These are phyloP conservation scores for Phytophthora capsici DNA, from an alignment of 352 stramenopile genomes.

Conservation along the genomic window DNA sequence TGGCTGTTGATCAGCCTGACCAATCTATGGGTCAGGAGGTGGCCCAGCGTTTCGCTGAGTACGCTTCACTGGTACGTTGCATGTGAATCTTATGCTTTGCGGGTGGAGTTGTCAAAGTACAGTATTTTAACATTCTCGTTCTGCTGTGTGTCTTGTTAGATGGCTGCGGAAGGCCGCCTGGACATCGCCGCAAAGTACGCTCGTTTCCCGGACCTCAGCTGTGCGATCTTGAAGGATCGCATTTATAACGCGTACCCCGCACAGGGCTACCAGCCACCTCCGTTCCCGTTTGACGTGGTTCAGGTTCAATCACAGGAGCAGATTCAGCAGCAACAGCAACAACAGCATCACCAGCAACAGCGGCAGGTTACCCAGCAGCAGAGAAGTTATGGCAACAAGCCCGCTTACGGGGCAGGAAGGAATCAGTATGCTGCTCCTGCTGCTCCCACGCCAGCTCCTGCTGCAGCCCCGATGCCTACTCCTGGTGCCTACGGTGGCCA, in stretches of 20 bases:
- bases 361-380: constrained; percentile 39
- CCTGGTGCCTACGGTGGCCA: constrained; percentile 44
- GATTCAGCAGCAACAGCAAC: constrained; percentile 62
- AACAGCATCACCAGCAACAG: constrained; percentile 48
- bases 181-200: constrained; percentile 94
- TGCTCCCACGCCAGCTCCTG: constrained; percentile 29
- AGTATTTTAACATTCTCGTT: background rate
- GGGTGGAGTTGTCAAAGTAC: background rate
- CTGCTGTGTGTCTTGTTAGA: constrained; percentile 53
- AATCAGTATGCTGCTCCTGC: constrained; percentile 56
- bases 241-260: constrained; percentile 86
- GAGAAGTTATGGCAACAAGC: constrained; percentile 47
- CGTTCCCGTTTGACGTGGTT: constrained; percentile 86
- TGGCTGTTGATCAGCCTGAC: constrained; percentile 84
- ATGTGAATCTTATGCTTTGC: background rate
- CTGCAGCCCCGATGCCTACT: constrained; percentile 38
- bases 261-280: constrained; percentile 79
- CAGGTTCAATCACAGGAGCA: constrained; percentile 63
- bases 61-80: constrained; percentile 60
- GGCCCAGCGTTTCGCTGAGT: constrained; percentile 91
- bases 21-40: constrained; percentile 90
- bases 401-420: constrained; percentile 32
- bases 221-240: constrained; percentile 84
- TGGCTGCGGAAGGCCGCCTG: constrained; percentile 93
- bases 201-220: constrained; percentile 78